Evolutionary conservation across 768 basidiomycete genomes (phyloP).

Genomic region (Serendipita sp.): DNA sequence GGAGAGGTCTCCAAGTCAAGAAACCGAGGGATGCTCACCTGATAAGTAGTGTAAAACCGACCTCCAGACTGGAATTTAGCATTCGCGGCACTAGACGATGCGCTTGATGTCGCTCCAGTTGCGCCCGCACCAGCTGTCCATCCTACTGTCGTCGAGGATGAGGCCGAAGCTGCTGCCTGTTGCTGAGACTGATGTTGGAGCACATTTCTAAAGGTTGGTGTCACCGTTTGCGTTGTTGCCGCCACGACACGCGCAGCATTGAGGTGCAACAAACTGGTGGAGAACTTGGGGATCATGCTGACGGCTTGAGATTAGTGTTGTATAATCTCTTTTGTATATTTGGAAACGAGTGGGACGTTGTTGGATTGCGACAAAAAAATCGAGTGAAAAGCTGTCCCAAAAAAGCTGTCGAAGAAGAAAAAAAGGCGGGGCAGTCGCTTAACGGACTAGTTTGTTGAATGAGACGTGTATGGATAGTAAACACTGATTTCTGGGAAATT

Average conservation of each 20-base stretch:
- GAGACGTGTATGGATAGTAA: too few species aligned
- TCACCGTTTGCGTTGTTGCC: conserved; percentile 40
- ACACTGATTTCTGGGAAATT: too few species aligned
- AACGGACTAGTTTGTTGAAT: too few species aligned
- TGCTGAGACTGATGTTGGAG: conserved; percentile 42
- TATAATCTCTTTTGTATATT: background rate
- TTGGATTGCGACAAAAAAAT: too few species aligned
- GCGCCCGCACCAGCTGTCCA: conserved; percentile 32
- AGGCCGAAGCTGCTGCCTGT: conserved; percentile 20
- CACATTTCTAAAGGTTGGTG: conserved; percentile 37
- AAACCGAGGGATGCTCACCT: conserved; percentile 29
- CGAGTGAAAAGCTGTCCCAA: too few species aligned
- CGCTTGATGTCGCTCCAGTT: conserved; percentile 25
- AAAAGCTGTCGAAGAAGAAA: too few species aligned
- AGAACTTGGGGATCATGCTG: conserved; percentile 68
- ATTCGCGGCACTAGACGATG: conserved; percentile 34
- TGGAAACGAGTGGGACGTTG: too few species aligned
- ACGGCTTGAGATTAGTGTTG: too few species aligned
- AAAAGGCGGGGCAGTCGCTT: too few species aligned
- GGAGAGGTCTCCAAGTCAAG: background rate
- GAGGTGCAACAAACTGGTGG: conserved; percentile 60
- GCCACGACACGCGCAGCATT: conserved; percentile 64
- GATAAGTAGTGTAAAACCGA: conserved; percentile 53
- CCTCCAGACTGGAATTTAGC: conserved; percentile 58
- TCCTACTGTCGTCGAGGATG: conserved; percentile 30